Evolutionary conservation across 257 asterid species (phyloP).

Genomic region (Fraxinus excelsior): DNA sequence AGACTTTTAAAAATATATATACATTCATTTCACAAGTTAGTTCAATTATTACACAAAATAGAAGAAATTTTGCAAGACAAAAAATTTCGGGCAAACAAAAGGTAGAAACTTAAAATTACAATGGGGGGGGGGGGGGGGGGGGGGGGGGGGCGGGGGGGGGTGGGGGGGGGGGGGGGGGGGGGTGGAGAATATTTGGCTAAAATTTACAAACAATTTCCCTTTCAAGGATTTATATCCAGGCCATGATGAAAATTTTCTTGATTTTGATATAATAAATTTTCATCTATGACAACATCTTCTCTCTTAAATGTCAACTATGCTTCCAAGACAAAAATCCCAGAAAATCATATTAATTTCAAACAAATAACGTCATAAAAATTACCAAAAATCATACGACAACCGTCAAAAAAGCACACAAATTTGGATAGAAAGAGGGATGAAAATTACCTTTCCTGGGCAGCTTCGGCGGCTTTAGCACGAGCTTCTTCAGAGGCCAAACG

Average conservation of each 20-base stretch:
- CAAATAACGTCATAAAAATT: background rate
- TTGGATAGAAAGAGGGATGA: background rate
- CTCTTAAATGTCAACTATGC: background rate
- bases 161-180: too few relatives aligned
- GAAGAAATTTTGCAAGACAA: background rate
- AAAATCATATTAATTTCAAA: constrained; percentile 18
- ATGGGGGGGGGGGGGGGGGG: too few relatives aligned
- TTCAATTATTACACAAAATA: background rate
- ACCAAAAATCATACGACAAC: background rate
- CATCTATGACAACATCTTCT: background rate
- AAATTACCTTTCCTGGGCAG: constrained; percentile 78
- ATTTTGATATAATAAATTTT: background rate
- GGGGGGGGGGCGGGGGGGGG: too few relatives aligned
- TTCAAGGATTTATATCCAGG: background rate
- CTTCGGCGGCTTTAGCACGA: constrained; percentile 85
- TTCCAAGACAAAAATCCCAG: constrained; percentile 12
- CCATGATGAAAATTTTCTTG: background rate
- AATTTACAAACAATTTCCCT: too few relatives aligned
- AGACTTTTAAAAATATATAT: too few relatives aligned
- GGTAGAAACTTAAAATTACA: background rate
- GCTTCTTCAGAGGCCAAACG: constrained; percentile 84
- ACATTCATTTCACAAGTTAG: background rate
- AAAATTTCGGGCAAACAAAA: background rate
- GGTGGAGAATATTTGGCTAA: background rate
- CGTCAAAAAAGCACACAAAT: background rate